Percentiles rank a stretch among this genome's conserved stretches.
phyloP scores from a whole-genome alignment of 768 basidiomycete genomes.

The Hirschioporus abietinus region DNA sequence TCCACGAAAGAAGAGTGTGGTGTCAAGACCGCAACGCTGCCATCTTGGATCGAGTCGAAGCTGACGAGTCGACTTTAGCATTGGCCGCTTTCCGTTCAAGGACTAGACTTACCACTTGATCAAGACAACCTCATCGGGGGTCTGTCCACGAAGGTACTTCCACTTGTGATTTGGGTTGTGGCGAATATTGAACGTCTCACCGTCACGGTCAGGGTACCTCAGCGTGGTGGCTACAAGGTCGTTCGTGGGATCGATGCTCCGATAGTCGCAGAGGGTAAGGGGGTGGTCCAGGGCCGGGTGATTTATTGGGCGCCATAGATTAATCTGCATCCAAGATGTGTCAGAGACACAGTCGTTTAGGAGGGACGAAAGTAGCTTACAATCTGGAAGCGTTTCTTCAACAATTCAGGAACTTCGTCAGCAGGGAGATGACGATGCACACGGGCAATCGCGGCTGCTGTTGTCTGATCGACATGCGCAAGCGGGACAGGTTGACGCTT shows the following conservation, averaged over 20 bases:
- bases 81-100: background rate
- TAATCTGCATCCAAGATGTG: constrained; percentile 22
- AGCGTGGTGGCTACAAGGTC: constrained; percentile 36
- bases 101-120: constrained; percentile 38
- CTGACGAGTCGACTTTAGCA: constrained; percentile 12
- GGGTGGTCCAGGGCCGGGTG: constrained; percentile 42
- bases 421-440: constrained; percentile 47
- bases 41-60: constrained; percentile 30
- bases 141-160: constrained; percentile 41
- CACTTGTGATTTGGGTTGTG: constrained; percentile 36
- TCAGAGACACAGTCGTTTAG: background rate
- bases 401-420: constrained; percentile 36
- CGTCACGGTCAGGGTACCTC: constrained; percentile 36
- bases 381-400: constrained; percentile 48
- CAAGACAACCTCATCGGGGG: constrained; percentile 38
- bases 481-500: constrained; percentile 37
- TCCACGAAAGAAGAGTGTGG: constrained; percentile 32
- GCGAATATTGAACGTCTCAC: constrained; percentile 37
- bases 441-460: constrained; percentile 35
- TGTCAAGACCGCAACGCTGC: constrained; percentile 25
- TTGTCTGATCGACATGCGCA: constrained; percentile 53
- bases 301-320: constrained; percentile 49
- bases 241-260: constrained; percentile 30
- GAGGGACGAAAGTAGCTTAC: background rate
- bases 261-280: constrained; percentile 43